phyloP scores from a whole-genome alignment of 176 grass and related monocot species.

The Zoysia pacifica region DNA sequence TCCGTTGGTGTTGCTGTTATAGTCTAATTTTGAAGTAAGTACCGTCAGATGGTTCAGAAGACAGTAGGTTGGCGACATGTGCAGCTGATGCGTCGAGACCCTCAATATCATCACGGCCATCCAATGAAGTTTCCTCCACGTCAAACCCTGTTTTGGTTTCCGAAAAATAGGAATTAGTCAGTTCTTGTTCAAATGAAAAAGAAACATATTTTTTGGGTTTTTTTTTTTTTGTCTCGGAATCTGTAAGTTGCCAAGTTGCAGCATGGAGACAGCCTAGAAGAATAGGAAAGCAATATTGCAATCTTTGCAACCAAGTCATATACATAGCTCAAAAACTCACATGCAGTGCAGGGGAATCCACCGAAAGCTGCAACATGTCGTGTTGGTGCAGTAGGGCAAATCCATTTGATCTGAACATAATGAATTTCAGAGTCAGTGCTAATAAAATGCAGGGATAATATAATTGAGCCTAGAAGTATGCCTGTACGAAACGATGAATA shows the following conservation, averaged over 20 bases:
- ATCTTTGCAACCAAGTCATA: slow-evolving; percentile 4
- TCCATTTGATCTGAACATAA: slow-evolving; percentile 90
- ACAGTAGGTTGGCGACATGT: slow-evolving; percentile 82
- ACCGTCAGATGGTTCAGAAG: slow-evolving; percentile 87
- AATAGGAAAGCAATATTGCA: slow-evolving; percentile 25
- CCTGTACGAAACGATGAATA: slow-evolving; percentile 21
- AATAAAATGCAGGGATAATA: slow-evolving; percentile 31
- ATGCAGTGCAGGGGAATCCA: slow-evolving; percentile 95
- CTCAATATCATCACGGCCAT: slow-evolving; percentile 77
- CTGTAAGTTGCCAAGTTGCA: slow-evolving; percentile 25
- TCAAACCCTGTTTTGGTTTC: slow-evolving; percentile 74
- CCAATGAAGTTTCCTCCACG: slow-evolving; percentile 72
- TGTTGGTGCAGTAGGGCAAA: slow-evolving; percentile 91
- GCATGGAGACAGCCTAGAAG: slow-evolving; percentile 24
- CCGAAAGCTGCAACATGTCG: slow-evolving; percentile 82
- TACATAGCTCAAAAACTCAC: slow-evolving; percentile 52
- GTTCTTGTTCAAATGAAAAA: neutral
- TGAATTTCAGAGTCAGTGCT: slow-evolving; percentile 7
- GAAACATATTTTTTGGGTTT: neutral
- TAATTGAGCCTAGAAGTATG: slow-evolving; percentile 19
- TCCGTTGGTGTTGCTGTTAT: neutral
- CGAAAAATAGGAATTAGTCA: slow-evolving; percentile 9
- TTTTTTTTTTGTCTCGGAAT: slow-evolving; percentile 24
- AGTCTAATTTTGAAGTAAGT: slow-evolving; percentile 21
- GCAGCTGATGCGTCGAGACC: slow-evolving; percentile 79